Evolutionary conservation across 805 yeast genomes (phyloP).

Genomic region (Yamadazyma nakazawae): DNA sequence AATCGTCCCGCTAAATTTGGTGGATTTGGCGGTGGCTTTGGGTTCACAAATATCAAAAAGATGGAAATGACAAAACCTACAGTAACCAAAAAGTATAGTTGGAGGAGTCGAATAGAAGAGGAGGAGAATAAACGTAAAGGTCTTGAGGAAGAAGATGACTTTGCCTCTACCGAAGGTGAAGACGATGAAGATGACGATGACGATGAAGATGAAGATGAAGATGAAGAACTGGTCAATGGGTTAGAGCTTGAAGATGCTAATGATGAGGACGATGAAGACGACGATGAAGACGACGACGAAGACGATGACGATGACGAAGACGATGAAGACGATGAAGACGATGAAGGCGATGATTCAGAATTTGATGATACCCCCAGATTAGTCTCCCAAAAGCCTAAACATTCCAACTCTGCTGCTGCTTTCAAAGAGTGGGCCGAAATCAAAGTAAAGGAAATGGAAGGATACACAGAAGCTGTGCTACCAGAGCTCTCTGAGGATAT

Average conservation of each 20-base stretch:
- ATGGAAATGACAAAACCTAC: conserved; percentile 27
- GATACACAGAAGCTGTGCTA: conserved; percentile 46
- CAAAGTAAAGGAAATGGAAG: conserved; percentile 63
- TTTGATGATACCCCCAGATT: conserved; percentile 31
- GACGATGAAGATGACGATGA: conserved; percentile 16
- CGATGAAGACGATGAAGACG: conserved; percentile 29
- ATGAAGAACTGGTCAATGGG: too few species aligned
- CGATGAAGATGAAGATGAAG: conserved; percentile 18
- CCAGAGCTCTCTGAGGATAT: conserved; percentile 47
- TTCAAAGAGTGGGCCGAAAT: conserved; percentile 89
- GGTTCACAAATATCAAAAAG: conserved; percentile 54
- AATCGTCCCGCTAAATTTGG: conserved; percentile 61
- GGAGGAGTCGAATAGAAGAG: conserved; percentile 50
- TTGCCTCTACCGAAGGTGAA: conserved; percentile 34
- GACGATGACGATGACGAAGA: conserved; percentile 29
- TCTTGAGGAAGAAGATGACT: conserved; percentile 63
- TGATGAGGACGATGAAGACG: conserved; percentile 22
- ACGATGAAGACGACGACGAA: conserved; percentile 25
- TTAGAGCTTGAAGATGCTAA: conserved; percentile 25
- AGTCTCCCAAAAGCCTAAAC: conserved; percentile 41
- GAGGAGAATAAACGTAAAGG: conserved; percentile 37
- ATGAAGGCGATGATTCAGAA: conserved; percentile 26
- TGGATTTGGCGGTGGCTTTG: conserved; percentile 68
- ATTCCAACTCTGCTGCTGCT: conserved; percentile 42
- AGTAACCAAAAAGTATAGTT: conserved; percentile 57